These are phyloP conservation scores for Aphanomyces stellatus DNA, from an alignment of 352 stramenopile genomes.

Conservation along the genomic window DNA sequence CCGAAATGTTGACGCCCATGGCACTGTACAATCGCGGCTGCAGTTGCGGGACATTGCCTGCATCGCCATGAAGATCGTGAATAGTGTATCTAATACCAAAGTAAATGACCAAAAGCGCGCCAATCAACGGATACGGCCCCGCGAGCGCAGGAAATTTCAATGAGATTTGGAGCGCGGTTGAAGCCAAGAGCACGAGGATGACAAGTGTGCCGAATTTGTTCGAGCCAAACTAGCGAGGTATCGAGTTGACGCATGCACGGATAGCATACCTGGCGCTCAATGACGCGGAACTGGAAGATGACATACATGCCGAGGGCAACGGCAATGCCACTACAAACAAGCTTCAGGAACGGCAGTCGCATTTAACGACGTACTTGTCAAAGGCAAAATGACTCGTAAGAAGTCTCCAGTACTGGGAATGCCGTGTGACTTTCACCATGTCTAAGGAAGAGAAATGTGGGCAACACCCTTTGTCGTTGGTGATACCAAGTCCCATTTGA, in stretches of 20 bases:
- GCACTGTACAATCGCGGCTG: conserved; percentile 50
- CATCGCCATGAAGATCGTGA: not conserved
- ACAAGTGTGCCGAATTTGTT: conserved; percentile 76
- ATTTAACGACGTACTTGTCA: not conserved
- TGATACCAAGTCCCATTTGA: conserved; percentile 4
- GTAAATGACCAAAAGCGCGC: conserved; percentile 65
- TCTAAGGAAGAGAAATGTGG: not conserved
- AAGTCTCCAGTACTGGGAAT: conserved; percentile 16
- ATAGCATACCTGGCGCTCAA: conserved; percentile 52
- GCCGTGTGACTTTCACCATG: not conserved
- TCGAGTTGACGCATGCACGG: not conserved
- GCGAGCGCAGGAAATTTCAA: conserved; percentile 28
- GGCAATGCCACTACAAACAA: conserved; percentile 38
- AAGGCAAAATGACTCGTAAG: conserved; percentile 17
- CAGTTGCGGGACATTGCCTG: conserved; percentile 71
- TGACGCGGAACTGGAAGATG: conserved; percentile 77
- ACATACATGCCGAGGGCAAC: conserved; percentile 74
- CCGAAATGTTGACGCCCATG: conserved; percentile 66
- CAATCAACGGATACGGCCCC: conserved; percentile 62
- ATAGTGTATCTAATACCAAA: conserved; percentile 35
- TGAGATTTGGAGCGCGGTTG: conserved; percentile 12
- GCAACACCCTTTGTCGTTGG: not conserved
- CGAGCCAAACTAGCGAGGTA: conserved; percentile 53
- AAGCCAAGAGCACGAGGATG: conserved; percentile 49
- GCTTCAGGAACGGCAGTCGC: not conserved